Evolutionary conservation across 139 green algal genomes (phyloP).

Genomic region (Volvox reticuliferus): DNA sequence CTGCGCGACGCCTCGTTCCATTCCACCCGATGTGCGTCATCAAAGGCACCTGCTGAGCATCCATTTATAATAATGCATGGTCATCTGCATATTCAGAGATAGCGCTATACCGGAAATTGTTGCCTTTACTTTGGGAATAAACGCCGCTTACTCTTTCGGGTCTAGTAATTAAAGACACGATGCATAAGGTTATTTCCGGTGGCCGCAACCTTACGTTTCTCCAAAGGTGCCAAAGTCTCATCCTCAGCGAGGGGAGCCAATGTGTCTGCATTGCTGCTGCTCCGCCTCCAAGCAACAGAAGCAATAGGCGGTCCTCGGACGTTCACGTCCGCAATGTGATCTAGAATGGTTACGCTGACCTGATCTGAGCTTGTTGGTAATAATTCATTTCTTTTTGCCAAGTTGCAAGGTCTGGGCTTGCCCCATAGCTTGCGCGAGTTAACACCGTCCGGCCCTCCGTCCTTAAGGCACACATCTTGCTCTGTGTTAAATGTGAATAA

Average conservation of each 20-base stretch:
- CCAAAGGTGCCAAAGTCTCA: neutral
- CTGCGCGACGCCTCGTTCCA: neutral
- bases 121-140: too few relatives aligned
- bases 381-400: neutral
- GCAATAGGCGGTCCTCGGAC: neutral
- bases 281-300: neutral
- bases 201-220: neutral
- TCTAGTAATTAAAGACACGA: too few relatives aligned
- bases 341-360: neutral
- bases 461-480: neutral
- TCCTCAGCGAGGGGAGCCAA: neutral
- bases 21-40: too few relatives aligned
- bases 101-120: too few relatives aligned
- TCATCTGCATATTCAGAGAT: too few relatives aligned
- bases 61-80: too few relatives aligned
- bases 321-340: neutral
- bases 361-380: neutral
- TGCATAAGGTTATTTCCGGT: too few relatives aligned
- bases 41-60: too few relatives aligned
- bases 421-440: neutral
- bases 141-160: too few relatives aligned
- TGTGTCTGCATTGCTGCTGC: slow-evolving; percentile 9
- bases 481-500: neutral
- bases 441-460: neutral
- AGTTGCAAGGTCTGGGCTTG: neutral